Base-by-base conservation (phyloP, 805 yeast species). In the Yarrowia alimentaria region DNA sequence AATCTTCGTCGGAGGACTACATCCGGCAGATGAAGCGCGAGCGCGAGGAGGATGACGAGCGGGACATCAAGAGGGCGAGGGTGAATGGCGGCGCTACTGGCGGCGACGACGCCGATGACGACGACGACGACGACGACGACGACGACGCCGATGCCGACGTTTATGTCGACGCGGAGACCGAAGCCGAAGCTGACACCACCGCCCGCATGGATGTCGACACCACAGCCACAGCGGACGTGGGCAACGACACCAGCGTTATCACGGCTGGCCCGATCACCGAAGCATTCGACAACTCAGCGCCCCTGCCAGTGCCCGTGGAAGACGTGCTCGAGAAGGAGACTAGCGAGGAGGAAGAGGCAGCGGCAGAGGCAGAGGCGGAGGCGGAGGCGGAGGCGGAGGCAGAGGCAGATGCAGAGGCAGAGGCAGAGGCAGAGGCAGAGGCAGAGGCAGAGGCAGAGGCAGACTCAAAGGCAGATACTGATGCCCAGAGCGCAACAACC, bases 41-140 rank as follows among this genome's bases (percentile, higher is more conserved):
- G 19, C 48, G 31, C 18, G 54, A 32, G 16, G 56, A 54, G 28
- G 58, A 45, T 18, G 60, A 61, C 5, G 25, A 18, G 2, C 6
- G 47, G 4, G 47, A 22, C 38, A 17, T 10, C 33, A 17, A 28
- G 49, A 14, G 52, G 26, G 53, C 37, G 16, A 58, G 51, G 5
- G 63, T 54, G 8, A 59, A 54, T 10, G 59, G 43, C 7, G 59
- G 54, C 5, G 60, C 56, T 10, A 60, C 55, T 11, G 61, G 55
- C 6, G 61, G 54, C 10, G 58, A 60, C 9, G 60, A 58, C 43
- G 58, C 54, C 21, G 26, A 37, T 8, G 57, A 48, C 19, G 61
- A 55, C 45, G 58, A 54, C 13, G 51, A 50, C 25, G 64, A 60
- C 21, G 53, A 52, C 6, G 63, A 59, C 20, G 37, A 37, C 5